These are phyloP conservation scores for Penicillium fimorum DNA, from an alignment of 495 filamentous ascomycete species.

Conservation along the genomic window DNA sequence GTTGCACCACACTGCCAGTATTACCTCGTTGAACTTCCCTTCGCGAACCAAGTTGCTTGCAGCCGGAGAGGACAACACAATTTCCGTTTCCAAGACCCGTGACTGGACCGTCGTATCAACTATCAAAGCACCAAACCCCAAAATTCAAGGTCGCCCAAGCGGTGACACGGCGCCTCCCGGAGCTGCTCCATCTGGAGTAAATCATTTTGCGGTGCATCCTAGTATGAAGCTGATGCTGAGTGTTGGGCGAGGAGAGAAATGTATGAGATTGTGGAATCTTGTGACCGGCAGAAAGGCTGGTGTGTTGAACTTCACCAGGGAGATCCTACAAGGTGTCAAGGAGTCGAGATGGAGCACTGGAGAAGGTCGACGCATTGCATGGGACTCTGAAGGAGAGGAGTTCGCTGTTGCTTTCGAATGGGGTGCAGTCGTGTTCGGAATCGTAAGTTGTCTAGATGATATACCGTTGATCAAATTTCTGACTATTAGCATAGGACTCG, in stretches of 20 bases:
- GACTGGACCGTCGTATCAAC: constrained; percentile 90
- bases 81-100: constrained; percentile 79
- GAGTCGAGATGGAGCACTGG: constrained; percentile 75
- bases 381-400: constrained; percentile 73
- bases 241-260: constrained; percentile 82
- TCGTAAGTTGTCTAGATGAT: constrained; percentile 48
- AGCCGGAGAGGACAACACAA: constrained; percentile 79
- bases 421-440: constrained; percentile 79
- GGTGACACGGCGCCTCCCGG: constrained; percentile 88
- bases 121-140: constrained; percentile 87
- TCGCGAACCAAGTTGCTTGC: constrained; percentile 83
- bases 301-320: constrained; percentile 76
- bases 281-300: constrained; percentile 95
- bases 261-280: constrained; percentile 93
- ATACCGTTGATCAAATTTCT: constrained; percentile 12
- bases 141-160: constrained; percentile 75
- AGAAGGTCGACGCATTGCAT: constrained; percentile 80
- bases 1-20: constrained; percentile 76
- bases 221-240: constrained; percentile 94
- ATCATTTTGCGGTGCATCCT: constrained; percentile 93
- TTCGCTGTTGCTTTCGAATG: constrained; percentile 88
- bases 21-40: constrained; percentile 79
- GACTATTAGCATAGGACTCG: constrained; percentile 56
- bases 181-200: constrained; percentile 82
- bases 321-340: constrained; percentile 64